phyloP scores from a whole-genome alignment of 805 yeast genomes.

The Huiozyma sinensis region DNA sequence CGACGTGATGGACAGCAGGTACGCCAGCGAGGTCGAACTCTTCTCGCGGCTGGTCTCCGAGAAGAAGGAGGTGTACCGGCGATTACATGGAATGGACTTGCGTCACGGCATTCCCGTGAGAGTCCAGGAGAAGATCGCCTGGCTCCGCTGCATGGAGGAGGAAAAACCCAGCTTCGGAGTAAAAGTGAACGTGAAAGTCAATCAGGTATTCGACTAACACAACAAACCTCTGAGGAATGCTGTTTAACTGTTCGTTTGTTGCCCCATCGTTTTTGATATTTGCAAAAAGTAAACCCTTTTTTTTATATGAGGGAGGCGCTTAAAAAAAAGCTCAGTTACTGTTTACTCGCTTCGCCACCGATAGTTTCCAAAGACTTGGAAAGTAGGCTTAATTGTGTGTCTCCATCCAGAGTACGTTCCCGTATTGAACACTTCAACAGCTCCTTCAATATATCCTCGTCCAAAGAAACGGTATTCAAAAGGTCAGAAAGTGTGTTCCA shows the following conservation, averaged over 20 bases:
- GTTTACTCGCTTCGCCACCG: slow-evolving; percentile 33
- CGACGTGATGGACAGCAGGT: no score
- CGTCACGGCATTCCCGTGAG: no score
- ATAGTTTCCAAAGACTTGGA: slow-evolving; percentile 58
- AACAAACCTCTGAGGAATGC: slow-evolving; percentile 31
- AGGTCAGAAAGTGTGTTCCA: slow-evolving; percentile 62
- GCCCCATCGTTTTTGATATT: slow-evolving; percentile 26
- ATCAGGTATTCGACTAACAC: slow-evolving; percentile 18
- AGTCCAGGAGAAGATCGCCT: no score
- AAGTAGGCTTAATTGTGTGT: slow-evolving; percentile 43
- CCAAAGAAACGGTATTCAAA: slow-evolving; percentile 58
- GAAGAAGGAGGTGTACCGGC: no score
- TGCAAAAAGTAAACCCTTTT: slow-evolving; percentile 35
- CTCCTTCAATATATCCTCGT: slow-evolving; percentile 40
- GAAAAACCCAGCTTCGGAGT: no score
- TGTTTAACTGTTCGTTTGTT: slow-evolving; percentile 22
- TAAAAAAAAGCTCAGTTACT: slow-evolving; percentile 39
- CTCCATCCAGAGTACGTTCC: slow-evolving; percentile 38
- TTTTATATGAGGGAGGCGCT: slow-evolving; percentile 31
- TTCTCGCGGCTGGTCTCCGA: no score
- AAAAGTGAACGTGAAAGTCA: no score
- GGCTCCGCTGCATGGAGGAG: no score
- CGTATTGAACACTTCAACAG: slow-evolving; percentile 41
- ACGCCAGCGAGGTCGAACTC: no score
- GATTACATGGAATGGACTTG: no score